Conservation (phyloP, 2,329 filamentous ascomycete species). For the Diaporthe sp. region DNA sequence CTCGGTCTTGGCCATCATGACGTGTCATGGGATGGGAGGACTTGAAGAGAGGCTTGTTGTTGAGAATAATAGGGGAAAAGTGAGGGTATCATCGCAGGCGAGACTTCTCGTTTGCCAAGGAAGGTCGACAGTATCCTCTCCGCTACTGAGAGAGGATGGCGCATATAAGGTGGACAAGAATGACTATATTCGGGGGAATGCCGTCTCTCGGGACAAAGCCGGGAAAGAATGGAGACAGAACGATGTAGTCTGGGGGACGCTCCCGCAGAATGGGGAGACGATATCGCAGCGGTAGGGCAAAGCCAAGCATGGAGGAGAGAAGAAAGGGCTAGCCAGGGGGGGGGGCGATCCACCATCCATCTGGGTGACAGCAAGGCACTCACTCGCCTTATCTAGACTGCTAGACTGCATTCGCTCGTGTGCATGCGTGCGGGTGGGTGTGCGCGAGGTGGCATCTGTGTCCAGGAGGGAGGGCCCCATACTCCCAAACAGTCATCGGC, state of each 20-base stretch:
- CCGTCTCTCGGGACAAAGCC: not conserved
- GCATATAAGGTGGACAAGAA: slow-evolving; percentile 26
- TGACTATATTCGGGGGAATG: slow-evolving; percentile 4
- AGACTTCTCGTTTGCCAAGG: slow-evolving; percentile 6
- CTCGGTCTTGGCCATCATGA: slow-evolving; percentile 7
- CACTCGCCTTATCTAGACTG: slow-evolving; percentile 33
- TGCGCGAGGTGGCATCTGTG: not conserved
- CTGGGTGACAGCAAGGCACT: slow-evolving; percentile 19
- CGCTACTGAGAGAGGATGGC: not conserved
- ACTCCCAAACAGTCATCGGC: slow-evolving; percentile 17
- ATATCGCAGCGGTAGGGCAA: slow-evolving; percentile 2
- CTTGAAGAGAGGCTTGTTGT: slow-evolving; percentile 19
- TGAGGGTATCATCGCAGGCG: slow-evolving; percentile 39
- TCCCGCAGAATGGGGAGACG: not conserved
- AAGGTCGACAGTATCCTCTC: not conserved
- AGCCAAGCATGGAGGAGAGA: not conserved
- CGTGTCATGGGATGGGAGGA: not conserved
- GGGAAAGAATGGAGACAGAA: not conserved
- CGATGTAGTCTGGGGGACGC: not conserved
- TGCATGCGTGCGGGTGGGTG: not conserved
- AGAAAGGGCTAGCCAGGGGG: not conserved
- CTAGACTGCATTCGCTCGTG: slow-evolving; percentile 4
- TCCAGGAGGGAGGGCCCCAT: not conserved
- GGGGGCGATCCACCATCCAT: not conserved
- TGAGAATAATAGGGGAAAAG: slow-evolving; percentile 9